phyloP scores from a whole-genome alignment of 1,284 basidiomycete genomes.

The Apiotrichum laibachii region DNA sequence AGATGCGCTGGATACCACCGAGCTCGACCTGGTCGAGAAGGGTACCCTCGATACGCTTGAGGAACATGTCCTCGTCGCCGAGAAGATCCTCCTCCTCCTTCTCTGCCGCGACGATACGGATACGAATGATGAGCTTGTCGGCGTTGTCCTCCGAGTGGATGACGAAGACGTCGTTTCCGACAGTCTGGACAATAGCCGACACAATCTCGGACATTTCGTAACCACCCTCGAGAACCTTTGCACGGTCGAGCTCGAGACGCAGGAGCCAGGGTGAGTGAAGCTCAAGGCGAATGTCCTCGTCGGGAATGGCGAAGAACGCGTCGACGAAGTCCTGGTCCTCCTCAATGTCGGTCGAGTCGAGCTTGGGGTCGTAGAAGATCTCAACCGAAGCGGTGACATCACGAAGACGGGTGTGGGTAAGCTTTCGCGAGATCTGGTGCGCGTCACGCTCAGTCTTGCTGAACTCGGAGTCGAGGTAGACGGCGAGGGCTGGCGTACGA shows the following conservation, averaged over 20 bases:
- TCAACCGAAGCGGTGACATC: conserved; percentile 95
- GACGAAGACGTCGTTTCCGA: conserved; percentile 95
- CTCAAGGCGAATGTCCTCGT: conserved; percentile 90
- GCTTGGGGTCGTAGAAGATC: conserved; percentile 97
- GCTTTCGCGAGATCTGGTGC: conserved; percentile 50
- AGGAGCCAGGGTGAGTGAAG: conserved; percentile 95
- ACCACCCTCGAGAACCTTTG: conserved; percentile 97
- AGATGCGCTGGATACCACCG: conserved; percentile 87
- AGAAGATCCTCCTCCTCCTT: conserved; percentile 84
- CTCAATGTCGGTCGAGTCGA: conserved; percentile 87
- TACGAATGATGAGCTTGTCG: conserved; percentile 94
- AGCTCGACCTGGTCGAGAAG: conserved; percentile 95
- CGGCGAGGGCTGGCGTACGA: conserved; percentile 92
- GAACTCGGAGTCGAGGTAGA: conserved; percentile 78
- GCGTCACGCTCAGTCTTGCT: conserved; percentile 66
- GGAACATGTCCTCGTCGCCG: conserved; percentile 92
- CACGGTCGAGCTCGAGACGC: conserved; percentile 92
- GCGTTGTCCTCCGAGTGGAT: conserved; percentile 99
- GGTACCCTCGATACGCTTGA: conserved; percentile 91
- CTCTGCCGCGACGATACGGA: conserved; percentile 82
- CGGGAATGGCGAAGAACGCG: conserved; percentile 98
- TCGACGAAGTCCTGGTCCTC: conserved; percentile 96
- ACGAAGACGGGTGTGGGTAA: conserved; percentile 90
- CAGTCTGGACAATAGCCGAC: conserved; percentile 86
- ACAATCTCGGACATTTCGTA: conserved; percentile 95